These are phyloP conservation scores for Pestalotiopsis sp. DNA, from an alignment of 2,329 filamentous ascomycete species.

Conservation along the genomic window DNA sequence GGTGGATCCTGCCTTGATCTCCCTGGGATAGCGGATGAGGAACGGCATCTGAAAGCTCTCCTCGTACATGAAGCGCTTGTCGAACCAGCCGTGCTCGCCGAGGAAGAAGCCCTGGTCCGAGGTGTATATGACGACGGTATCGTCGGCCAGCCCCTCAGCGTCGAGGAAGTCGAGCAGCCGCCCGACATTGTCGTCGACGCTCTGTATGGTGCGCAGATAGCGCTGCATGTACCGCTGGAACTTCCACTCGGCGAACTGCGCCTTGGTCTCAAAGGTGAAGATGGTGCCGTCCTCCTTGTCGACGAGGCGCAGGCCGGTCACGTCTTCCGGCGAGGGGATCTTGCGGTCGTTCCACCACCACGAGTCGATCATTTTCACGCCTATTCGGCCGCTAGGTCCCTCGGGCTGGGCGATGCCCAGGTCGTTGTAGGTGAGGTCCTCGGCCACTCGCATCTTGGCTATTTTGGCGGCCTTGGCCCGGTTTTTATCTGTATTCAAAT, in stretches of 20 bases:
- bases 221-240: constrained; percentile 61
- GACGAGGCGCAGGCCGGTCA: constrained; percentile 34
- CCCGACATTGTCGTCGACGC: constrained; percentile 56
- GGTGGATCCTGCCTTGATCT: constrained; percentile 40
- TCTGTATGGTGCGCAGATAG: constrained; percentile 55
- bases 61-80: constrained; percentile 62
- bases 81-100: constrained; percentile 60
- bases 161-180: constrained; percentile 50
- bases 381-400: constrained; percentile 35
- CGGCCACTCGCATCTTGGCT: constrained; percentile 54
- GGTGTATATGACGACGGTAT: constrained; percentile 56
- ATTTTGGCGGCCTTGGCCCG: constrained; percentile 50
- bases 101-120: constrained; percentile 61
- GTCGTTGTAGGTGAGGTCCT: constrained; percentile 55
- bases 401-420: constrained; percentile 55
- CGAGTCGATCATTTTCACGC: constrained; percentile 38
- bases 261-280: constrained; percentile 45
- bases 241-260: constrained; percentile 54
- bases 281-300: constrained; percentile 48
- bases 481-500: constrained; percentile 23
- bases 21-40: constrained; percentile 46
- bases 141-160: constrained; percentile 39
- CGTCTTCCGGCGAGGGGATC: constrained; percentile 22
- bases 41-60: constrained; percentile 61
- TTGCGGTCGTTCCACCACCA: constrained; percentile 30